These are phyloP conservation scores for Parietaria judaica DNA, from an alignment of 306 rosid species.

Conservation along the genomic window DNA sequence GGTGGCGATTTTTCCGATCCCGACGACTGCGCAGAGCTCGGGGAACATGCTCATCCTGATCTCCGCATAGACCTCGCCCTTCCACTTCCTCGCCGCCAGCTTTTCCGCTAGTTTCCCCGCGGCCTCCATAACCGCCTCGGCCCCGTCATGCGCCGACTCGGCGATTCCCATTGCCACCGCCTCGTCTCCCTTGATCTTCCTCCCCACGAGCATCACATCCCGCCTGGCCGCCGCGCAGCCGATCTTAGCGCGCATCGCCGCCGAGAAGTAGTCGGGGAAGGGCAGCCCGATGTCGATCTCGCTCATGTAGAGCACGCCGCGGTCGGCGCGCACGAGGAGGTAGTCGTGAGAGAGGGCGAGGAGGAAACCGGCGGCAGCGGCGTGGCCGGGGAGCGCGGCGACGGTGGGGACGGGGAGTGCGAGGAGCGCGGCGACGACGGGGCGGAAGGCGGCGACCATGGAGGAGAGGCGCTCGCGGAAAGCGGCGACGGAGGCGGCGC, in stretches of 20 bases:
- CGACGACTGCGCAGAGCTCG: constrained; percentile 31
- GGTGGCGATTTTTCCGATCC: constrained; percentile 17
- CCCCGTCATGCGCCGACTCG: constrained; percentile 52
- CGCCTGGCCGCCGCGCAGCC: constrained; percentile 30
- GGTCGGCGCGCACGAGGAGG: constrained; percentile 45
- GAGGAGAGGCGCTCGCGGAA: constrained; percentile 29
- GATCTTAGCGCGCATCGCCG: constrained; percentile 34
- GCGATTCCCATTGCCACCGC: constrained; percentile 57
- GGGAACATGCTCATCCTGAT: constrained; percentile 67
- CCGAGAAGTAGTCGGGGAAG: constrained; percentile 55
- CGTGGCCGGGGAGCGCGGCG: constrained; percentile 62
- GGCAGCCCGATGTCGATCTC: constrained; percentile 48
- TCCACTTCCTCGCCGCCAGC: constrained; percentile 41
- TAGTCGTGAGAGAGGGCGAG: constrained; percentile 59
- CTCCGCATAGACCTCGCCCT: constrained; percentile 44
- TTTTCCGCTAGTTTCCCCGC: constrained; percentile 42
- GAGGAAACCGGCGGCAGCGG: constrained; percentile 50
- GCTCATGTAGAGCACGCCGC: background rate
- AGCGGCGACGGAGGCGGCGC: constrained; percentile 32
- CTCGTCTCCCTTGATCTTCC: constrained; percentile 36
- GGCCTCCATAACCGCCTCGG: constrained; percentile 32
- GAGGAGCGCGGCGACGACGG: constrained; percentile 46
- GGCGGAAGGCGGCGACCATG: constrained; percentile 37
- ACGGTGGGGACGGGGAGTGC: constrained; percentile 67
- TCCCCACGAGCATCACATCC: constrained; percentile 38